Base-by-base conservation (phyloP, 2,329 filamentous ascomycete species). In the Cryphonectria parasitica region DNA sequence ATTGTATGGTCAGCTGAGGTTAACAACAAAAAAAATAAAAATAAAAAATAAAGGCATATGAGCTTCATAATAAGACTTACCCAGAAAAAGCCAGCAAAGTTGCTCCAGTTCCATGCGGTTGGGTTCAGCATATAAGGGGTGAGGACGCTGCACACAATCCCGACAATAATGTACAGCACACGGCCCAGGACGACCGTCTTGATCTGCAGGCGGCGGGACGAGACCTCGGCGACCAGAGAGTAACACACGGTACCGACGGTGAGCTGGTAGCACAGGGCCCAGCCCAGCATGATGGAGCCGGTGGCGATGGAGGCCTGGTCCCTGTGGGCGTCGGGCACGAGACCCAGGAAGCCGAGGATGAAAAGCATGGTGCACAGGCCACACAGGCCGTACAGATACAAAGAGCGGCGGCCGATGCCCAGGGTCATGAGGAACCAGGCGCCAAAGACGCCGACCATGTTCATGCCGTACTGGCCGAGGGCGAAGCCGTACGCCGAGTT, bases 51-150 rank as follows among this genome's bases (percentile, higher is more conserved):
- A 34, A 34, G 34, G 34, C 34, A n/a, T n/a, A n/a, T n/a, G n/a
- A n/a, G 17, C 7, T 7, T 3, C 10, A 11, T 10, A 39, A 39
- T 36, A 11, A 11, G 43, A 76, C 84, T 76, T 78, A 87, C 81
- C 92, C 94, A 94, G 84, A 97, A 97, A 83, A 97, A 97, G 39
- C 94, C 94, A 0, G 94, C 88, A 76, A 88, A 96, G 82, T 96
- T 96, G 72, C 89, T 86, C 94, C 94, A 97, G 80, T 97, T 84
- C 94, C 95, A 97, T 0, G 89, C 91, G 0, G 85, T 86, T 0
- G 94, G 93, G 82, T 97, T 97, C 58, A 97, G 86, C 94, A 97
- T 97, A 82, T 97, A 97, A 0, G 94, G 94, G 0, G 93, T 97
- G 56, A 97, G 81, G 4, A 97, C 91, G 66, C 89, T 91, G 77